A percentile compares a stretch with the other conserved stretches of the same genome.
Conservation (phyloP, 2,329 filamentous ascomycete genomes). For the Trichoderma hamatum region DNA sequence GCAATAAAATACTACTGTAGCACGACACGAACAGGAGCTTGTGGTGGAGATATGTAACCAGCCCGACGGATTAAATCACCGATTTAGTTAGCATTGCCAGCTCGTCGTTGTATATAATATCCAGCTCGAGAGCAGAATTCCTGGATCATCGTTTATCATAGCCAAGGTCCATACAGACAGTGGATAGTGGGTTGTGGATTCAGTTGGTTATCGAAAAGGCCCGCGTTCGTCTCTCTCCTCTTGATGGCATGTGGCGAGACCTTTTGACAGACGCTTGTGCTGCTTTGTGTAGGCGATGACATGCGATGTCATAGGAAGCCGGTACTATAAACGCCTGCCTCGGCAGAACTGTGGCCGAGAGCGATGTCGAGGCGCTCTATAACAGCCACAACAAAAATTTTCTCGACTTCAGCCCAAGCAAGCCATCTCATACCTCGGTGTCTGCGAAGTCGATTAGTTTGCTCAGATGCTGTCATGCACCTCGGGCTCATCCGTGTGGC, state of each 20-base stretch:
- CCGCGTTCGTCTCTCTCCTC: not conserved
- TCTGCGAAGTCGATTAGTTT: not conserved
- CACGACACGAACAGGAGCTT: not conserved
- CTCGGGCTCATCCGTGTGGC: not conserved
- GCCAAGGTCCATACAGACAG: not conserved
- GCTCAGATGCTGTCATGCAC: not conserved
- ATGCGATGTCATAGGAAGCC: not conserved
- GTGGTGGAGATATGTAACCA: not conserved
- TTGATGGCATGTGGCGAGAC: not conserved
- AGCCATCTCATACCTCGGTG: not conserved
- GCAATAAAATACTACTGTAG: not conserved
- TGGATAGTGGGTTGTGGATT: not conserved
- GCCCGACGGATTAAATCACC: not conserved
- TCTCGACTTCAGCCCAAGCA: not conserved
- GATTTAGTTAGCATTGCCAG: not conserved
- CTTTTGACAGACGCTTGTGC: not conserved
- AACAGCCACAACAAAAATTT: not conserved
- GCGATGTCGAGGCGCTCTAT: not conserved
- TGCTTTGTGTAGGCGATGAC: not conserved
- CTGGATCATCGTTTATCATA: not conserved
- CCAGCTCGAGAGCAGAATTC: not conserved
- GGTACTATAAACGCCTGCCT: not conserved
- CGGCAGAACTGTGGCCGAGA: not conserved
- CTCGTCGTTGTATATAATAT: not conserved
- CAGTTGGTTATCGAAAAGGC: not conserved